These are phyloP conservation scores for Phaeodactylum tricornutum DNA, from an alignment of 108 stramenopile species.

Conservation along the genomic window DNA sequence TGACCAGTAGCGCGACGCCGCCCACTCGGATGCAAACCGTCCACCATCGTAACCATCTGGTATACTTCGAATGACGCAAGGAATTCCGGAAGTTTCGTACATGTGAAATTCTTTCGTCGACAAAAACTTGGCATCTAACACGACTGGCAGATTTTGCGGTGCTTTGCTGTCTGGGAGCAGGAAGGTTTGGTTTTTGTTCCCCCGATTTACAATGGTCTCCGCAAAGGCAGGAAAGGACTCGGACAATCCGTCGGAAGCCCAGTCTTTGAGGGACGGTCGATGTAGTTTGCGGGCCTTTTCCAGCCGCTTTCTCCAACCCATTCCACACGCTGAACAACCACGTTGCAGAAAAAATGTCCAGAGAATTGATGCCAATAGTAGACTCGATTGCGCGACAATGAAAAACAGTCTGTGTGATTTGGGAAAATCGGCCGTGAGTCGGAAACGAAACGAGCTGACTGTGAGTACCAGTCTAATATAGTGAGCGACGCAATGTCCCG, in stretches of 20 bases:
- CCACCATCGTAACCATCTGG: conserved; percentile 46
- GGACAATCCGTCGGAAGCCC: conserved; percentile 59
- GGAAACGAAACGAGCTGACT: too few species aligned
- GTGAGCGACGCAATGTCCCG: too few species aligned
- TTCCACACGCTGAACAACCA: too few species aligned
- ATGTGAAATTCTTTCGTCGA: conserved; percentile 41
- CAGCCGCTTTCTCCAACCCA: conserved; percentile 41
- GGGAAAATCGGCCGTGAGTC: too few species aligned
- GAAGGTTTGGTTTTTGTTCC: conserved; percentile 13
- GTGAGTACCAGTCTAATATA: too few species aligned
- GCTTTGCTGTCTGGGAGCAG: conserved; percentile 3
- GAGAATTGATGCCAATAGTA: too few species aligned
- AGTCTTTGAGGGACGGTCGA: conserved; percentile 67
- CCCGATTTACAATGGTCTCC: conserved; percentile 5
- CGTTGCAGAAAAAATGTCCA: too few species aligned
- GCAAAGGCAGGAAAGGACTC: conserved; percentile 51
- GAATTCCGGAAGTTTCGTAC: conserved; percentile 50
- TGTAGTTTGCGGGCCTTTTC: conserved; percentile 41
- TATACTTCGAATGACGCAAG: conserved; percentile 59
- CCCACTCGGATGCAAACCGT: conserved; percentile 36
- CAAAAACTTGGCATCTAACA: conserved; percentile 44
- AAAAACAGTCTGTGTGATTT: too few species aligned
- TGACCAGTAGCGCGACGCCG: conserved; percentile 49
- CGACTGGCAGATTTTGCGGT: conserved; percentile 22
- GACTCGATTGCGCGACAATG: too few species aligned